These are phyloP conservation scores for Globisporangium rhizosaccharum DNA, from an alignment of 352 stramenopile genomes.

Conservation along the genomic window DNA sequence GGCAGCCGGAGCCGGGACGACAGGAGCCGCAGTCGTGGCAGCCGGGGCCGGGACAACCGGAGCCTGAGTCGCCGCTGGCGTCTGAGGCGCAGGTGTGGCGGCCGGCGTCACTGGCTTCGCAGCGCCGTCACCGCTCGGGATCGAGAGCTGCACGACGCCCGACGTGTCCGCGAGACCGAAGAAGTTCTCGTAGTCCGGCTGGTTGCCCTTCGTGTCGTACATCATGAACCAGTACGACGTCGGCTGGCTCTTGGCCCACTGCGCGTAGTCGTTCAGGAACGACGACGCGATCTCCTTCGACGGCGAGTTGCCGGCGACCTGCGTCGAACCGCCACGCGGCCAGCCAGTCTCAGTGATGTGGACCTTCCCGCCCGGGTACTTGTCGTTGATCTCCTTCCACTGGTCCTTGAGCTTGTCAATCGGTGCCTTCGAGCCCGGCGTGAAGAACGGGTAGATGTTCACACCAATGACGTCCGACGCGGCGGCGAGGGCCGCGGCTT, in stretches of 20 bases:
- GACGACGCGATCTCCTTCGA: conserved; percentile 20
- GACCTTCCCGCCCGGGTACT: conserved; percentile 28
- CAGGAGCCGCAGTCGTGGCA: background rate
- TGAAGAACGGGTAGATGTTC: conserved; percentile 53
- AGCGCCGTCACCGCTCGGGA: conserved; percentile 17
- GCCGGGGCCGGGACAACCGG: background rate
- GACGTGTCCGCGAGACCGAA: conserved; percentile 32
- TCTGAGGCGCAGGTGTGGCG: background rate
- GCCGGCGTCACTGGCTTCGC: background rate
- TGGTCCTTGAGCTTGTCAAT: conserved; percentile 36
- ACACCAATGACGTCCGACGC: conserved; percentile 33
- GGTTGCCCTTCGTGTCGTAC: conserved; percentile 33
- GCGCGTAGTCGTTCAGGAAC: conserved; percentile 27
- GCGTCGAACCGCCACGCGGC: conserved; percentile 19
- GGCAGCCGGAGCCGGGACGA: background rate
- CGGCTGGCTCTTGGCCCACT: conserved; percentile 19
- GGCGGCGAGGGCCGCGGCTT: conserved; percentile 23
- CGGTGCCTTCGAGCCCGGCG: conserved; percentile 16
- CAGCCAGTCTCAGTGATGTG: conserved; percentile 39
- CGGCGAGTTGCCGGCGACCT: conserved; percentile 19
- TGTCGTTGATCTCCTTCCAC: conserved; percentile 24
- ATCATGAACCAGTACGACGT: conserved; percentile 42
- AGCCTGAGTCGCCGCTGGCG: background rate
- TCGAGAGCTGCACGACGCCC: conserved; percentile 19
- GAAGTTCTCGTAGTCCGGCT: conserved; percentile 31